These are phyloP conservation scores for Cordia subcordata DNA, from an alignment of 257 asterid genomes.

Conservation along the genomic window DNA sequence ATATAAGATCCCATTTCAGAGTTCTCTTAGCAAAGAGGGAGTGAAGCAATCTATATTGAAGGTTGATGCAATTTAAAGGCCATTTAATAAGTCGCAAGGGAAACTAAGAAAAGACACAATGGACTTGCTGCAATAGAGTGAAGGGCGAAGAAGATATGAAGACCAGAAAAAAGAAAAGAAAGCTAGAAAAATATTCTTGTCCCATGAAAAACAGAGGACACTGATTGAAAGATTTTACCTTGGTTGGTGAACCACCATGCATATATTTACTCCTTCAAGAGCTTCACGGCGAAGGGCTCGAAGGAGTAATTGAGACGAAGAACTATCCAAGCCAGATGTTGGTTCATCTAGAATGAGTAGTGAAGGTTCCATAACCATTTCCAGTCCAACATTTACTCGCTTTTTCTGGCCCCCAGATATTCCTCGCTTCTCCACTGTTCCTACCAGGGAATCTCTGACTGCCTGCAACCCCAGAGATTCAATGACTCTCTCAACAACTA, in stretches of 20 bases:
- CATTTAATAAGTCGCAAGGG: no score
- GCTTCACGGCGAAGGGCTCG: conserved; percentile 99
- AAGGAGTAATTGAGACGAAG: conserved; percentile 83
- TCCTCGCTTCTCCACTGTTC: conserved; percentile 96
- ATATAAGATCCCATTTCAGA: no score
- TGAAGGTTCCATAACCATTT: conserved; percentile 99
- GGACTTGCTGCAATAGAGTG: no score
- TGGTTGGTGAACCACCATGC: conserved; percentile 99
- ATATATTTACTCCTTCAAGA: conserved; percentile 93
- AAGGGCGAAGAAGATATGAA: no score
- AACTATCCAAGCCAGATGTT: conserved; percentile 97
- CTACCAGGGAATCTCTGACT: conserved; percentile 90
- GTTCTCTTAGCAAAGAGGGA: no score
- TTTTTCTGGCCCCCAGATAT: conserved; percentile 98
- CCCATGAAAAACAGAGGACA: conserved; percentile 1
- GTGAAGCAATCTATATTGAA: no score
- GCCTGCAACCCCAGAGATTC: conserved; percentile 89
- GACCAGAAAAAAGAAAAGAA: not conserved
- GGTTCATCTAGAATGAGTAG: conserved; percentile 95
- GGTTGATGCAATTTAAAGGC: no score
- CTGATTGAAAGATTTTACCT: conserved; percentile 41
- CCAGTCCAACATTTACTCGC: conserved; percentile 94
- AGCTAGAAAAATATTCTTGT: not conserved
- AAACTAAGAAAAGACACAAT: no score
- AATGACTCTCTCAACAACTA: conserved; percentile 86